Evolutionary conservation across 2,329 filamentous ascomycete species (phyloP), one percentile per base, ranked within the genome.

Genomic region (Colletotrichum sp.): DNA sequence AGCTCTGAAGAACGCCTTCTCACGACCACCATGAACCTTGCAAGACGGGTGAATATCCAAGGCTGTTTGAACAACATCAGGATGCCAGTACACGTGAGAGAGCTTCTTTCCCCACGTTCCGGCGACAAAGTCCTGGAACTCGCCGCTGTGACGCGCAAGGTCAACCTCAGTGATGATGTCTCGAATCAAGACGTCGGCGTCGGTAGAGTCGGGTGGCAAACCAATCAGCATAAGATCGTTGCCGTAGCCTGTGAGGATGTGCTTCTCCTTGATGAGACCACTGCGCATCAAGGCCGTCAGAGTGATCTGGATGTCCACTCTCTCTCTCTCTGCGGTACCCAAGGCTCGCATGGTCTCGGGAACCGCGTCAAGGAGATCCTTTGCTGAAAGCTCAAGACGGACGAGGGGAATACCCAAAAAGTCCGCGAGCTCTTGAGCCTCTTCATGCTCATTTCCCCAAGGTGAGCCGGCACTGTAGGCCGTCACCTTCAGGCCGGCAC

Each of bases 1-100:
- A 34, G 63, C 36, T 16, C 63, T 32, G 63, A 65, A 65, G 24
- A 65, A 65, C n/a, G 63, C 63, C 63, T 65, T 65, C 63, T 65
- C 63, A 49, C 63, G 63, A 1, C 63, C 63, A 9, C 39, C 32
- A 24, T 34, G 63, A 34, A 65, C 39, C 63, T 65, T 65, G 3
- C 36, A 65, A 24, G 36, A 32, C 63, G 63, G 63, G 36, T 65
- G 63, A 34, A 65, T 65, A 24, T 65, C 63, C 24, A 59, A 1
- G 0, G 55, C 55, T 16, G 55, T 26, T 0, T 18, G 55, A 26
- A 30, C 24, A 1, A 59, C 55, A 0, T 59, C n/a, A 3, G 1
- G 24, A 28, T 59, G 55, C 55, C 55, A 59, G 24, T 59, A 59
- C 24, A 28, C 24, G 0, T 59, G 55, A 16, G 15, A 59, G 8